These are phyloP conservation scores for Globisporangium cylindrosporum DNA, from an alignment of 352 stramenopile species.

Conservation along the genomic window DNA sequence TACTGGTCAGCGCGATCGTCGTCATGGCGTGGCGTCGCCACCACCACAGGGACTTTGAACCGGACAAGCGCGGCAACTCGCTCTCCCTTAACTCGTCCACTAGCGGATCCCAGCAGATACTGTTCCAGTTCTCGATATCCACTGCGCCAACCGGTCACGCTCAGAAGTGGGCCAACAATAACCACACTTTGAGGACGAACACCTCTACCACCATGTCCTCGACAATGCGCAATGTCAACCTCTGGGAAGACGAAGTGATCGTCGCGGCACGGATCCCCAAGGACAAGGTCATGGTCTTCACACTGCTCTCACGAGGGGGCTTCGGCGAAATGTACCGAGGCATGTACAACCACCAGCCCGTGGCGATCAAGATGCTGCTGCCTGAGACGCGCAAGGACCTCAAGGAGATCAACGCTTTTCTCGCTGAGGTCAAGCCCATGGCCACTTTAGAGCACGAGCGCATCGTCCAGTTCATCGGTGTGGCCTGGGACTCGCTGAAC, in stretches of 20 bases:
- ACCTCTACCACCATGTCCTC: not conserved
- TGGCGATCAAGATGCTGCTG: constrained; percentile 61
- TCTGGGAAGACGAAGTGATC: constrained; percentile 12
- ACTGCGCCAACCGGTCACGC: not conserved
- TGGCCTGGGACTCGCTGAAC: constrained; percentile 51
- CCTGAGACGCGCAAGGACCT: constrained; percentile 48
- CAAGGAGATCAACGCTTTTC: constrained; percentile 46
- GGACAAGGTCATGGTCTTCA: not conserved
- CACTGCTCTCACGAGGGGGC: constrained; percentile 13
- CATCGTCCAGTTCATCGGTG: constrained; percentile 64
- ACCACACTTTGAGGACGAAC: not conserved
- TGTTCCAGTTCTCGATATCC: constrained; percentile 1
- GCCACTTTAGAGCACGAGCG: constrained; percentile 52
- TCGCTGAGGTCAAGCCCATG: constrained; percentile 59
- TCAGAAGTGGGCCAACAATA: not conserved
- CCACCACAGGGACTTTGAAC: not conserved
- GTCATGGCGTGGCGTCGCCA: not conserved
- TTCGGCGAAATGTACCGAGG: constrained; percentile 26
- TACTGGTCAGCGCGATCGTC: not conserved
- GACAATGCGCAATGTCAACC: not conserved
- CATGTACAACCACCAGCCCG: constrained; percentile 36
- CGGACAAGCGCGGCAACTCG: not conserved
- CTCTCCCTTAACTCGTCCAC: not conserved
- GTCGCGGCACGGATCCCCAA: not conserved
- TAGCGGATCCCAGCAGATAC: not conserved